phyloP scores from a whole-genome alignment of 345 rosid genomes.

The Salix dunnii region DNA sequence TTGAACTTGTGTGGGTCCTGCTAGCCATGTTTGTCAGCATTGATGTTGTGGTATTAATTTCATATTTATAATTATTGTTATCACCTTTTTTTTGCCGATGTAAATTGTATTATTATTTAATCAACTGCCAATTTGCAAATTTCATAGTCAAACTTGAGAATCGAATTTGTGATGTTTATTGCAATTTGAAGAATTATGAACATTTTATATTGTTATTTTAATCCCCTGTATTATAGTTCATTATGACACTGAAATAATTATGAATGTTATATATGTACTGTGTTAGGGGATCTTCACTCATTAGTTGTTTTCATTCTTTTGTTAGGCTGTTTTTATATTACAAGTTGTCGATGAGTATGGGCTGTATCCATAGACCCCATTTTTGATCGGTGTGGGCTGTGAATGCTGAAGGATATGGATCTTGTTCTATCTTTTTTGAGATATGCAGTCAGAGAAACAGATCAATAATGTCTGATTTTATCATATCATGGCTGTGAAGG shows the following conservation, averaged over 20 bases:
- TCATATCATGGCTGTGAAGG: slow-evolving; percentile 13
- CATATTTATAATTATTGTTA: neutral
- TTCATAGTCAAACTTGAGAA: neutral
- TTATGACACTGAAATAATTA: neutral
- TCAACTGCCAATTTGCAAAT: neutral
- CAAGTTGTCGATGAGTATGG: slow-evolving; percentile 9
- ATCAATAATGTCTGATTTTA: slow-evolving; percentile 9
- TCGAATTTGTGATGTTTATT: neutral
- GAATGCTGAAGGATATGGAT: neutral
- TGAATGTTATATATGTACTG: too few species aligned
- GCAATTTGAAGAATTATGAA: neutral
- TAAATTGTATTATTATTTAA: neutral
- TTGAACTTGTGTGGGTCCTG: neutral
- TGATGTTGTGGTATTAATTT: slow-evolving; percentile 1
- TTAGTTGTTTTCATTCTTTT: neutral
- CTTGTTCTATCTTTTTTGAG: neutral
- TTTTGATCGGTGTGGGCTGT: slow-evolving; percentile 19
- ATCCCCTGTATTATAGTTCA: neutral
- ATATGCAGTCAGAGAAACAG: slow-evolving; percentile 1
- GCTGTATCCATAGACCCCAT: slow-evolving; percentile 22
- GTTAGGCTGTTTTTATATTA: neutral
- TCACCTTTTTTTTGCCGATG: too few species aligned
- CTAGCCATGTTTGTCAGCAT: neutral
- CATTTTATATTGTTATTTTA: neutral
- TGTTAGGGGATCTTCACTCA: neutral